These are phyloP conservation scores for Allium sativum DNA, from an alignment of 106 monocot genomes.

Conservation along the genomic window DNA sequence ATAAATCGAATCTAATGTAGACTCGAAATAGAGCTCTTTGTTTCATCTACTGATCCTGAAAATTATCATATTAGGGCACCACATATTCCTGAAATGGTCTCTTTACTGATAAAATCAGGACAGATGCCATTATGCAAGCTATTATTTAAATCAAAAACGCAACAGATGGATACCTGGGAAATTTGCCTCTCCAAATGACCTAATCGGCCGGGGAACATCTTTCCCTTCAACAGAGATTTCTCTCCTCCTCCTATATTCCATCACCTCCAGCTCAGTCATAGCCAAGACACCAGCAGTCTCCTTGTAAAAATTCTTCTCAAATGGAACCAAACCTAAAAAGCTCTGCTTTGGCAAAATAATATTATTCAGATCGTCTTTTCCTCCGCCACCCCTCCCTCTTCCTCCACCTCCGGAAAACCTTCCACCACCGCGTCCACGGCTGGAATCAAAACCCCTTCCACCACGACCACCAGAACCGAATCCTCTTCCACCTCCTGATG, in stretches of 20 bases:
- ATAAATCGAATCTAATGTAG: no score
- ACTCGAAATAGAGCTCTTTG: no score
- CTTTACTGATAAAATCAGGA: no score
- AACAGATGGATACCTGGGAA: slow-evolving; percentile 69
- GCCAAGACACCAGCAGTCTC: slow-evolving; percentile 57
- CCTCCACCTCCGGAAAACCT: slow-evolving; percentile 3
- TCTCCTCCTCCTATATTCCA: slow-evolving; percentile 38
- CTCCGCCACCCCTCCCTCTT: slow-evolving; percentile 13
- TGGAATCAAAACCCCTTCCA: slow-evolving; percentile 1
- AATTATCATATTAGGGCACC: no score
- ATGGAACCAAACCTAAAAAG: slow-evolving; percentile 61
- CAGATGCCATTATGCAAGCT: no score
- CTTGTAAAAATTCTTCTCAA: slow-evolving; percentile 84
- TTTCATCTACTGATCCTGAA: no score
- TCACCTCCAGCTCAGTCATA: slow-evolving; percentile 71
- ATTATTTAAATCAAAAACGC: no score
- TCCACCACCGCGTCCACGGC: slow-evolving; percentile 12
- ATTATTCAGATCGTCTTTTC: slow-evolving; percentile 46
- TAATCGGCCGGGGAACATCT: slow-evolving; percentile 76
- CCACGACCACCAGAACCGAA: not conserved
- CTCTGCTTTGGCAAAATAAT: slow-evolving; percentile 62
- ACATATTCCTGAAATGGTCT: no score
- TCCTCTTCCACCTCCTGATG: not conserved
- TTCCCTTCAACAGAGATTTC: slow-evolving; percentile 75
- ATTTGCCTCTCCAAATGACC: slow-evolving; percentile 71